A percentile compares a stretch with the other conserved stretches of the same genome.
Evolutionary conservation across 768 basidiomycete genomes (phyloP).

Genomic region (Suillus occidentalis): DNA sequence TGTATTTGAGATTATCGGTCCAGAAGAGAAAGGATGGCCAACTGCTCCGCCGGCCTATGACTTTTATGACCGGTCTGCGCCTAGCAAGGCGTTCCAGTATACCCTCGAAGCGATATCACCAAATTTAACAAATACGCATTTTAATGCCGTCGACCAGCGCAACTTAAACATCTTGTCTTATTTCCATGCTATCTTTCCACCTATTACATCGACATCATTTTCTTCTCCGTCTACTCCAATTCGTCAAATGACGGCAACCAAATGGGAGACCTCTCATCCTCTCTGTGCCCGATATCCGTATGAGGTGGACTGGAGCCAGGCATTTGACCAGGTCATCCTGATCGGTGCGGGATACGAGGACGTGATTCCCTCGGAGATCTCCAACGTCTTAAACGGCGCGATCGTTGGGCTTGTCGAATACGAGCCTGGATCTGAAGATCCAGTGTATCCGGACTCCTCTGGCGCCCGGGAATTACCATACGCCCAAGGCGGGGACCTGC

Average conservation of each 20-base stretch:
- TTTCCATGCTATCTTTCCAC: constrained; percentile 57
- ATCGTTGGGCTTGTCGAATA: constrained; percentile 73
- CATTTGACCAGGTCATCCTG: constrained; percentile 65
- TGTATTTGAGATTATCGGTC: constrained; percentile 22
- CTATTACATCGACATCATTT: not conserved
- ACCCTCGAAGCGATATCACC: constrained; percentile 48
- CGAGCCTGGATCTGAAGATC: constrained; percentile 23
- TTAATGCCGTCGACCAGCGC: constrained; percentile 65
- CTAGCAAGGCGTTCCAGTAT: not conserved
- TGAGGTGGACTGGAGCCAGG: constrained; percentile 57
- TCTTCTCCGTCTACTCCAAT: constrained; percentile 24
- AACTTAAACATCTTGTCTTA: constrained; percentile 73
- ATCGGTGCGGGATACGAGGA: constrained; percentile 78
- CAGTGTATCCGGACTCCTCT: not conserved
- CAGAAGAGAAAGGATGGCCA: constrained; percentile 26
- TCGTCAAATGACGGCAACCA: constrained; percentile 37
- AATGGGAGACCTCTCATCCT: constrained; percentile 71
- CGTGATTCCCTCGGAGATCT: constrained; percentile 68
- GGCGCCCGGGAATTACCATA: constrained; percentile 48
- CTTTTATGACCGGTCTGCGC: constrained; percentile 3
- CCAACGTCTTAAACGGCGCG: constrained; percentile 73
- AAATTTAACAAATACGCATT: constrained; percentile 20
- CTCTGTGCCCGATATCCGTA: constrained; percentile 72
- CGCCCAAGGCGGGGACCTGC: constrained; percentile 50
- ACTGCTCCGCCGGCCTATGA: constrained; percentile 8